phyloP scores from a whole-genome alignment of 1,284 basidiomycete species.

The Phenoliferia sp. region DNA sequence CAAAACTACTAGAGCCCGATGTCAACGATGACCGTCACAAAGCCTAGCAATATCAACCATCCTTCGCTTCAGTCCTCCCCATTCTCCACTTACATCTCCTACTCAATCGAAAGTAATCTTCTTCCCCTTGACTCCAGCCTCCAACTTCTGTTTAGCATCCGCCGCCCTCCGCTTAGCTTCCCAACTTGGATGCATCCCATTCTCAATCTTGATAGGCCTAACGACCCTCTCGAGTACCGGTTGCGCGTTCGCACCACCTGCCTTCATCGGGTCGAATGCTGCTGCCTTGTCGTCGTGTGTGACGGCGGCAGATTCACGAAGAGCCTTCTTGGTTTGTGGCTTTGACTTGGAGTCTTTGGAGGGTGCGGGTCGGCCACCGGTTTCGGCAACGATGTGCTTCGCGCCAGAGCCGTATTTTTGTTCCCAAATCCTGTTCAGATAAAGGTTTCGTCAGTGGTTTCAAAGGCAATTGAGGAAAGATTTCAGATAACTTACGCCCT shows the following conservation, averaged over 20 bases:
- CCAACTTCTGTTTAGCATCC: conserved; percentile 48
- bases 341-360: not conserved
- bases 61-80: no score
- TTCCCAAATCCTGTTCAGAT: conserved; percentile 79
- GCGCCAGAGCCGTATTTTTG: conserved; percentile 88
- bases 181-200: conserved; percentile 81
- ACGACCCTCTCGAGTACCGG: conserved; percentile 15
- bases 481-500: conserved; percentile 56
- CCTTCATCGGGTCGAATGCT: conserved; percentile 11
- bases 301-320: not conserved
- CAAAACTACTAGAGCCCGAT: no score
- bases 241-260: conserved; percentile 19
- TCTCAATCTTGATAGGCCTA: conserved; percentile 39
- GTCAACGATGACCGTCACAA: no score
- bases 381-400: conserved; percentile 75
- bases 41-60: no score
- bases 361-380: conserved; percentile 30
- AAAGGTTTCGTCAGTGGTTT: not conserved
- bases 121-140: conserved; percentile 41
- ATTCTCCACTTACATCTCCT: no score
- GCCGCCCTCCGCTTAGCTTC: conserved; percentile 77
- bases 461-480: not conserved
- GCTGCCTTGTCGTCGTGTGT: not conserved
- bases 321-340: not conserved
- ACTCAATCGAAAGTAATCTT: conserved; percentile 51